Evolutionary conservation across 139 green algal species (phyloP).

Genomic region (Chlamydomonas eustigma): DNA sequence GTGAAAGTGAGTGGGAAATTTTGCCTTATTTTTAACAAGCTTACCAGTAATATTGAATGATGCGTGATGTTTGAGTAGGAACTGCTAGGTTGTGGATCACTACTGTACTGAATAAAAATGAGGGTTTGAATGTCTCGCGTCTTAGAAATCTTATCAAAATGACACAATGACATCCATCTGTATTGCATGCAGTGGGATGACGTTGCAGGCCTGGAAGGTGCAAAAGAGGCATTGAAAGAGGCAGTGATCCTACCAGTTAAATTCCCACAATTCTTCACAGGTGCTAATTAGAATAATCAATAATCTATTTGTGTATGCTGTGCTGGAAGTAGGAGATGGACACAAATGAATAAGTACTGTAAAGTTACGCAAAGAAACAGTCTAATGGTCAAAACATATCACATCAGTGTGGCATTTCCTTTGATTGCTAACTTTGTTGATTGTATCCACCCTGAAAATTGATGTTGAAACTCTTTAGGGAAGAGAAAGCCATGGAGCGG

Average conservation of each 20-base stretch:
- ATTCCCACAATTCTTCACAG: conserved; percentile 99
- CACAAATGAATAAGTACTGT: not conserved
- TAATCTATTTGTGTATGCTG: not conserved
- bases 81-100: not conserved
- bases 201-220: conserved; percentile 92
- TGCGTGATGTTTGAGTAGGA: not conserved
- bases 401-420: too few relatives aligned
- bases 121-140: not conserved
- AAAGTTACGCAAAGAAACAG: too few relatives aligned
- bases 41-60: not conserved
- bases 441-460: too few relatives aligned
- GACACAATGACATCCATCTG: too few relatives aligned
- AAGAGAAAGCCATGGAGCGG: conserved; percentile 97
- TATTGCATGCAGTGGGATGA: conserved; percentile 85
- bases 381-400: too few relatives aligned
- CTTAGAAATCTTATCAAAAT: too few relatives aligned
- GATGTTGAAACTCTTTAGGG: too few relatives aligned
- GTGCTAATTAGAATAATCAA: too few relatives aligned
- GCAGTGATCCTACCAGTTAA: conserved; percentile 99
- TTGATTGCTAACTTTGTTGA: too few relatives aligned
- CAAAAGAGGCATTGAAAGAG: conserved; percentile 97
- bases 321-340: not conserved
- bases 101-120: not conserved
- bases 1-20: conserved; percentile 72
- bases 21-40: not conserved